Base-by-base conservation (phyloP, 441 rosid species). In the Populus trichocarpa region DNA sequence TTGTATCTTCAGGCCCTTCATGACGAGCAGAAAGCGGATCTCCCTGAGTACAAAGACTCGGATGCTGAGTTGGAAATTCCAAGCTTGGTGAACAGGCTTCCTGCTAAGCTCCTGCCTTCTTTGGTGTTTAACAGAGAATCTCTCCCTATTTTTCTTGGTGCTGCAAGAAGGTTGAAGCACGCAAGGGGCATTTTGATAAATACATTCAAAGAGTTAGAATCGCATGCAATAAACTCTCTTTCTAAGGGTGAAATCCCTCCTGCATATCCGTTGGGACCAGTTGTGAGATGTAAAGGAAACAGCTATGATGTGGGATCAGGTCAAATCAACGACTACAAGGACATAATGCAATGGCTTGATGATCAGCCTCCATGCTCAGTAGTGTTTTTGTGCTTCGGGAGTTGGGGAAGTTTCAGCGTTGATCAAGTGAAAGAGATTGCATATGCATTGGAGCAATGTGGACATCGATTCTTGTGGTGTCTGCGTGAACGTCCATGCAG, bases 351-450 rank as follows among this genome's bases (percentile, higher is more conserved):
- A 9, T 85, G 88, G 86, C 85, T 85, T 46, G 85, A 81, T 46
- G 3, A 75, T 9, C 85, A 79, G 68, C 82, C 83, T 4, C 40
- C 36, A 0, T 46, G 40, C 10, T 81, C 84, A 10, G 88, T 80
- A 4, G 72, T 81, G 53, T 83, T 80, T 72, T 42, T 81, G 30
- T 83, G 86, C 76, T 83, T 81, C 2, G 81, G 88, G 59, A 83
- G 82, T 72, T 2, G 4, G n/a, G 88, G 85, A 26, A 70, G 78
- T 14, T 79, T 87, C 18, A 23, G 66, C 22, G 82, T 59, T 25
- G 82, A 81, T 0, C 93, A 87, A 67, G 70, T 80, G n/a, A 79
- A 30, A 78, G 89, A 88, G 75, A 83, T 84, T 3, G 89, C 89
- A 0, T 0, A 8, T 14, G 89, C 84, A 8, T 38, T 89, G 0